Base-by-base conservation (phyloP, 2,329 filamentous ascomycete species). In the Colletotrichum zoysiae region DNA sequence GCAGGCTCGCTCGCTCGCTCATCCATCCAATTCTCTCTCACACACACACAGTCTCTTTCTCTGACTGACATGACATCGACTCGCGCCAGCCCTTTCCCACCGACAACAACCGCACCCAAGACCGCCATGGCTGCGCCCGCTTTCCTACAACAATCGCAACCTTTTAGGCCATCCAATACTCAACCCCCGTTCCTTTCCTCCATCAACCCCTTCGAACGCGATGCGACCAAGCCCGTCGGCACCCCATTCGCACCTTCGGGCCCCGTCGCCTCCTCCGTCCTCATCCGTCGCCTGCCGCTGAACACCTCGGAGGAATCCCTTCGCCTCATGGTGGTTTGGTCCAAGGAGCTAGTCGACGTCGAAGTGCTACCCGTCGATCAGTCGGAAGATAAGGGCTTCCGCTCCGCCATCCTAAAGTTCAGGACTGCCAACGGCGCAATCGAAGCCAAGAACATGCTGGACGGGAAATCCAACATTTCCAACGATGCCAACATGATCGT, bases 251-350 rank as follows among this genome's bases (percentile, higher is more conserved):
- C 81, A 70, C 77, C 76, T 67, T 78, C 81, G 20, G 74, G 80
- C n/a, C 58, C 81, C 65, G 61, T 82, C 59, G 78, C 80, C 63
- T 79, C 82, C 75, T 77, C 84, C 30, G 82, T 89, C 46, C 77
- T 89, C 58, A 87, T 91, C 71, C 86, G 86, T 64, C 84, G 85
- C 74, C 82, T 91, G 16, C 88, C 89, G 1, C 74, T 82, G 61
- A 86, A 87, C 75, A 88, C 86, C 3, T 85, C 86, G 1, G 85
- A 89, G 62, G 85, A 89, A 62, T 84, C 84, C 33, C 76, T 91
- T 63, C 83, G 85, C 58, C 79, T 88, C 40, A 90, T 91, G 88
- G 82, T 89, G 44, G 82, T 89, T 53, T 90, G 88, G 80, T 88
- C 87, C 63, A 84, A 90, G 75, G 88, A 90, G 48, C 80, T 89